Evolutionary conservation across 768 basidiomycete genomes (phyloP).

Genomic region (Auricularia heimuer): DNA sequence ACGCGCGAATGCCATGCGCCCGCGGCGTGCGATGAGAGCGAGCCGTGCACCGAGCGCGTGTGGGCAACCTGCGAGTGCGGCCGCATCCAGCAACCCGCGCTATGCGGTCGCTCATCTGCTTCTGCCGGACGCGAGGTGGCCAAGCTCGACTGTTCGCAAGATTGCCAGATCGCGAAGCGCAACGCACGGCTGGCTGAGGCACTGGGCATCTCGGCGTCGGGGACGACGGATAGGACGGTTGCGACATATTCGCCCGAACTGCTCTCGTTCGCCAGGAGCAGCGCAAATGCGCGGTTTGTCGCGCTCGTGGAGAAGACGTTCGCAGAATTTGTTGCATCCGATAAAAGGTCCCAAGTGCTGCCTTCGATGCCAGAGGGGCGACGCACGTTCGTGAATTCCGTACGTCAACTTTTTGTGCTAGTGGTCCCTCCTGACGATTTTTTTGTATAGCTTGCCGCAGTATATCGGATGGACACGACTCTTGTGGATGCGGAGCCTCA

Average conservation of each 20-base stretch:
- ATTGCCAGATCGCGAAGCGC: conserved; percentile 77
- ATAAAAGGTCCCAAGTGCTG: conserved; percentile 58
- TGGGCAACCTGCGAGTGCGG: conserved; percentile 76
- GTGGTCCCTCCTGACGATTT: not conserved
- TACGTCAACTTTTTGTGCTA: conserved; percentile 8
- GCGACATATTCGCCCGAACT: conserved; percentile 57
- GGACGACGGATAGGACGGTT: conserved; percentile 27
- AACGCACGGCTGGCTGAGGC: conserved; percentile 87
- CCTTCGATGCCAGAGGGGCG: conserved; percentile 74
- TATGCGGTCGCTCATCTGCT: conserved; percentile 50
- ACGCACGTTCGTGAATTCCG: conserved; percentile 78
- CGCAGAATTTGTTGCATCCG: conserved; percentile 64
- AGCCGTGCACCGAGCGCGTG: conserved; percentile 62
- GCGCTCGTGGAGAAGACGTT: conserved; percentile 71
- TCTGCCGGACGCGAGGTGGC: conserved; percentile 35
- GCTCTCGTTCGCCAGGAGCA: conserved; percentile 39
- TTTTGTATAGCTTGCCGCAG: conserved; percentile 47
- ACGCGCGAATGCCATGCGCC: conserved; percentile 81
- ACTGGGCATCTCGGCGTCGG: conserved; percentile 63
- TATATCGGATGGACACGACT: conserved; percentile 76
- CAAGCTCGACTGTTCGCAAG: conserved; percentile 64
- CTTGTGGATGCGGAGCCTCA: conserved; percentile 90
- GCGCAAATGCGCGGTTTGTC: conserved; percentile 54
- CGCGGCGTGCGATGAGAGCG: conserved; percentile 66
- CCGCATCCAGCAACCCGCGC: conserved; percentile 59